phyloP scores from a whole-genome alignment of 1,139 yeast genomes.

The Zygoascus sp. region DNA sequence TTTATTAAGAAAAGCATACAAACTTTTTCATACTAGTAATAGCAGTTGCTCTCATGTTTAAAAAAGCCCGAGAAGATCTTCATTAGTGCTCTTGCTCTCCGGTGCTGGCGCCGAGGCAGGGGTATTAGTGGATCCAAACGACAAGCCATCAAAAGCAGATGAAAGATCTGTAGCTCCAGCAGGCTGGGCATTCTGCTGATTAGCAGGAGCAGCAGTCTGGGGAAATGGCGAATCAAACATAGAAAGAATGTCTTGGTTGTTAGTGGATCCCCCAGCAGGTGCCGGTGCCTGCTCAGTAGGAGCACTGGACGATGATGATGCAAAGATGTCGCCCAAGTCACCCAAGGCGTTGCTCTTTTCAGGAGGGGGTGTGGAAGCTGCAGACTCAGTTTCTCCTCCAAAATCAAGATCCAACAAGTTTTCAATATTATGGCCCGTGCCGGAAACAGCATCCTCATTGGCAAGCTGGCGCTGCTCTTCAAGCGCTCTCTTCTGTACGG shows the following conservation, averaged over 20 bases:
- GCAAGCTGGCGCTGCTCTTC: conserved; percentile 79
- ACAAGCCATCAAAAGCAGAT: conserved; percentile 27
- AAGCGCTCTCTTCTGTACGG: conserved; percentile 49
- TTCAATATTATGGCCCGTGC: conserved; percentile 52
- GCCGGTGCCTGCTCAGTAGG: conserved; percentile 18
- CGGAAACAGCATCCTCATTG: conserved; percentile 60
- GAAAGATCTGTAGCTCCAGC: conserved; percentile 14
- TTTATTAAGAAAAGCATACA: background rate
- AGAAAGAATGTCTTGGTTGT: conserved; percentile 32
- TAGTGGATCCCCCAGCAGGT: conserved; percentile 19
- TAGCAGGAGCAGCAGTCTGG: conserved; percentile 18
- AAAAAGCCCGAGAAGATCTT: conserved; percentile 58
- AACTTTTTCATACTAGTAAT: background rate
- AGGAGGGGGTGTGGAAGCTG: conserved; percentile 23
- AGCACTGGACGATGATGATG: conserved; percentile 31
- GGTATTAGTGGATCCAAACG: conserved; percentile 13
- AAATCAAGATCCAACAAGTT: conserved; percentile 83
- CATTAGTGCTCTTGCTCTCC: conserved; percentile 32
- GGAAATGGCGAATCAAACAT: conserved; percentile 32
- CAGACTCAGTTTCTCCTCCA: conserved; percentile 31
- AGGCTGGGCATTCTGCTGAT: too few species aligned
- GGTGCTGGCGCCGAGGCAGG: conserved; percentile 16
- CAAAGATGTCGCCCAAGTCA: conserved; percentile 34
- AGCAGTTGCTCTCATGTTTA: conserved; percentile 27
- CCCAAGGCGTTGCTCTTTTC: conserved; percentile 25